Percentiles rank a stretch among this genome's conserved stretches.
Conservation (phyloP, 257 asterid genomes). For the Nicotiana tabacum region DNA sequence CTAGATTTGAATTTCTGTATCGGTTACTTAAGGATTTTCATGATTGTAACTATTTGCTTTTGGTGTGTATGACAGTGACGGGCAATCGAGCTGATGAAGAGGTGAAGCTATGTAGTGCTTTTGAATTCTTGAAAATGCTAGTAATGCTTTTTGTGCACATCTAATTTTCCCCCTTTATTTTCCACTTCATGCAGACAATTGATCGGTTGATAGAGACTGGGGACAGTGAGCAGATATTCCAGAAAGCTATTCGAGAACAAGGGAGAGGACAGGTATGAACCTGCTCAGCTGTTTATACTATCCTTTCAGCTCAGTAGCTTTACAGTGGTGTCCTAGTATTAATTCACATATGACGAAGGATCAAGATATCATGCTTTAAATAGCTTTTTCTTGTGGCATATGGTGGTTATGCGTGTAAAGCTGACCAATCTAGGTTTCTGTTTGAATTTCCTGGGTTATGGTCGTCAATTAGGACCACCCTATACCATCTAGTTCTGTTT, state of each 20-base stretch:
- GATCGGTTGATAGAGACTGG: constrained; percentile 92
- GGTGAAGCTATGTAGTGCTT: constrained; percentile 30
- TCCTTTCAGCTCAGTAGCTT: neutral
- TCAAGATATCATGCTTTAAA: neutral
- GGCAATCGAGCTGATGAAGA: constrained; percentile 89
- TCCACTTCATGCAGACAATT: constrained; percentile 52
- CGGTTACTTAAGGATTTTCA: neutral
- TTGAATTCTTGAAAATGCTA: neutral
- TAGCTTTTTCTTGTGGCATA: neutral
- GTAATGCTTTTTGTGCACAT: neutral
- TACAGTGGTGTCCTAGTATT: neutral
- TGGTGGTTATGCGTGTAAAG: neutral
- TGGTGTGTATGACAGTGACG: constrained; percentile 47
- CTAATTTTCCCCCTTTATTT: constrained; percentile 11
- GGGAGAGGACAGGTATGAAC: constrained; percentile 87
- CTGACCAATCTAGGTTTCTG: neutral
- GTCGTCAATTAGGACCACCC: neutral
- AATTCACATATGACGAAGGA: neutral
- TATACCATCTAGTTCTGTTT: neutral
- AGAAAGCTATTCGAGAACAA: constrained; percentile 87
- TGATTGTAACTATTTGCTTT: neutral
- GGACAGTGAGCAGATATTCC: constrained; percentile 92
- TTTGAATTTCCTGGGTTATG: neutral
- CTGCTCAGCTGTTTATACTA: neutral
- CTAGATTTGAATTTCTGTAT: constrained; percentile 9